Evolutionary conservation across 192 early-diverging fungal genomes (phyloP), one percentile per base, ranked within the genome.

Genomic region (Coemansia sp.): DNA sequence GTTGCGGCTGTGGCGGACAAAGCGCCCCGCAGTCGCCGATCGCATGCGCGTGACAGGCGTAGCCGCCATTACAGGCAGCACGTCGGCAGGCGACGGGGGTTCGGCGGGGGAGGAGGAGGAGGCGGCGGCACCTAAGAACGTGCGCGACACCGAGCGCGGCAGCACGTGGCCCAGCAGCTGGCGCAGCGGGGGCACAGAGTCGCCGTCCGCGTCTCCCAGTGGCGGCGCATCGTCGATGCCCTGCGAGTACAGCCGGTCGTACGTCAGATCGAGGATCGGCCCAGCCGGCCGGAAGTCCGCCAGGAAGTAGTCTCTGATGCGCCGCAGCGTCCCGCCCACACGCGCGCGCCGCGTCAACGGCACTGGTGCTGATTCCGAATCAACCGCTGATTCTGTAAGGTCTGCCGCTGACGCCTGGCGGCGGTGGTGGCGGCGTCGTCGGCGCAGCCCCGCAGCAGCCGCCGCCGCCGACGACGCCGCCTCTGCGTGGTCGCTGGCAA

Each of bases 181-280:
- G 19, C 77, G 59, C 15, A 79, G 32, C 11, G 71, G 77, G 4
- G 71, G 71, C 22, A 79, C 7, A 3, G 57, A 66, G n/a, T 71
- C 74, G 45, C 68, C 69, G n/a, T 75, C n/a, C n/a, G n/a, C n/a
- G n/a, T n/a, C n/a, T n/a, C n/a, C n/a, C n/a, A n/a, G n/a, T n/a
- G n/a, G n/a, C n/a, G n/a, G n/a, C n/a, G n/a, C n/a, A n/a, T 63
- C 64, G 5, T 71, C 64, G 14, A 63, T 49, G 51, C 72, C 68
- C 51, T 80, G 77, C 46, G 77, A 71, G 51, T 80, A 80, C 57
- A 73, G 35, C 8, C 62, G 68, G 38, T 80, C 77, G 59, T 80
- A 80, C 1, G 77, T 80, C 41, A 80, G 72, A 51, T 80, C 77
- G n/a, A 79, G 71, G 38, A 79, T 79, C 0, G 77, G 77, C 4